These are phyloP conservation scores for Lotus japonicus DNA, from an alignment of 306 rosid genomes.

Conservation along the genomic window DNA sequence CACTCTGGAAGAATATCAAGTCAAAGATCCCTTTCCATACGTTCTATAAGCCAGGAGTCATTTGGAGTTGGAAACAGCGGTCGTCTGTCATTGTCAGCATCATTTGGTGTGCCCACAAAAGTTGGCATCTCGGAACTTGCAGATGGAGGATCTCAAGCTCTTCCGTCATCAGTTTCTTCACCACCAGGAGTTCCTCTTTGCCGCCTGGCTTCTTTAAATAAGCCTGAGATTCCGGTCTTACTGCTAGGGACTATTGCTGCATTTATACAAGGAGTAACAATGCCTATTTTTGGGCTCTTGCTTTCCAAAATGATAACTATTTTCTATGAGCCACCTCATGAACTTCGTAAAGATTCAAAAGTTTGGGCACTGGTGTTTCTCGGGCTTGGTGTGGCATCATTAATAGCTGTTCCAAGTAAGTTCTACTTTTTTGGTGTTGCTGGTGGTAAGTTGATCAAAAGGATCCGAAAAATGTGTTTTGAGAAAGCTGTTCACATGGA, in stretches of 20 bases:
- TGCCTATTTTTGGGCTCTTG: slow-evolving; percentile 48
- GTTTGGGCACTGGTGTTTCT: slow-evolving; percentile 57
- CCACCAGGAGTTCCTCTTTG: slow-evolving; percentile 42
- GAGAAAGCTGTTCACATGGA: slow-evolving; percentile 51
- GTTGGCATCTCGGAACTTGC: slow-evolving; percentile 9
- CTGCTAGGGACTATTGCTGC: slow-evolving; percentile 62
- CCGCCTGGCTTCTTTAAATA: slow-evolving; percentile 69
- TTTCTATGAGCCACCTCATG: slow-evolving; percentile 53
- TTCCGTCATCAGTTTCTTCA: slow-evolving; percentile 23
- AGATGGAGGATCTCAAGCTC: slow-evolving; percentile 18
- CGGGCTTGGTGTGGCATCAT: slow-evolving; percentile 33
- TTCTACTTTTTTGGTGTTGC: slow-evolving; percentile 47
- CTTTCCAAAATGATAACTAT: slow-evolving; percentile 43
- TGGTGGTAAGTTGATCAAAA: slow-evolving; percentile 40
- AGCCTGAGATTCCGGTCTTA: slow-evolving; percentile 66
- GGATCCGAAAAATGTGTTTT: slow-evolving; percentile 40
- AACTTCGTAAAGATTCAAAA: slow-evolving; percentile 57
- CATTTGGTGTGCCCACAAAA: background rate
- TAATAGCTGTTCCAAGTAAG: slow-evolving; percentile 29
- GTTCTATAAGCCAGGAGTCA: slow-evolving; percentile 42
- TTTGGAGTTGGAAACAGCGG: slow-evolving; percentile 44
- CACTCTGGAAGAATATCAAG: slow-evolving; percentile 42
- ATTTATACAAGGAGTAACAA: slow-evolving; percentile 33
- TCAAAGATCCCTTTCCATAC: slow-evolving; percentile 23
- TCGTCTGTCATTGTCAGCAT: slow-evolving; percentile 9